Conservation (phyloP, 805 yeast genomes). For the Saccharomyces jurei region DNA sequence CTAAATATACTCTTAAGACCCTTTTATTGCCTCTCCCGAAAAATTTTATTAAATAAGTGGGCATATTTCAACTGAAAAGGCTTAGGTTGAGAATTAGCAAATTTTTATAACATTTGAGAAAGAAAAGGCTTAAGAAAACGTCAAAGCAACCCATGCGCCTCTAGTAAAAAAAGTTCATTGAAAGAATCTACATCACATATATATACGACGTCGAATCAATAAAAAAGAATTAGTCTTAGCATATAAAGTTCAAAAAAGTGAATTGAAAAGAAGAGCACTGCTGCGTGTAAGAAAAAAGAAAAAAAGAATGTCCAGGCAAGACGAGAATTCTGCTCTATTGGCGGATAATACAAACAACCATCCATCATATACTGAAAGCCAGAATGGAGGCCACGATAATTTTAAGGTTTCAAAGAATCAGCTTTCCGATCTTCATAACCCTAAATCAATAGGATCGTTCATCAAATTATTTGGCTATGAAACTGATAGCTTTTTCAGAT, state of each 20-base stretch:
- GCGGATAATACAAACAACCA: neutral
- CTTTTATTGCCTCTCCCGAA: neutral
- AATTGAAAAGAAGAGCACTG: neutral
- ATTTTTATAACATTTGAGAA: neutral
- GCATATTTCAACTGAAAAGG: neutral
- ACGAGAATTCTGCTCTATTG: neutral
- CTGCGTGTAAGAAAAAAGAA: neutral
- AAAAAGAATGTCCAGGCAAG: neutral
- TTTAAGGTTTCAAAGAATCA: slow-evolving; percentile 14
- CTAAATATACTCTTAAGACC: neutral
- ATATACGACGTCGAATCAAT: neutral
- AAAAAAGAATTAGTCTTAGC: neutral
- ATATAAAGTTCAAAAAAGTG: neutral
- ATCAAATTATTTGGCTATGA: slow-evolving; percentile 18
- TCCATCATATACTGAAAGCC: neutral
- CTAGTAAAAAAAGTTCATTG: neutral
- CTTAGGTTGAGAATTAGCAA: neutral
- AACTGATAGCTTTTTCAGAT: slow-evolving; percentile 13
- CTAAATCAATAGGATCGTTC: slow-evolving; percentile 25
- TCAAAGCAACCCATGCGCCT: neutral
- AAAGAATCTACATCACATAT: neutral
- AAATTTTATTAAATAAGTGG: neutral
- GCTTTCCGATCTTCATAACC: slow-evolving; percentile 25
- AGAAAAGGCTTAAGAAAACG: neutral
- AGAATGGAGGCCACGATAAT: neutral